Evolutionary conservation across 306 rosid species (phyloP).

Genomic region (Acacia crassicarpa): DNA sequence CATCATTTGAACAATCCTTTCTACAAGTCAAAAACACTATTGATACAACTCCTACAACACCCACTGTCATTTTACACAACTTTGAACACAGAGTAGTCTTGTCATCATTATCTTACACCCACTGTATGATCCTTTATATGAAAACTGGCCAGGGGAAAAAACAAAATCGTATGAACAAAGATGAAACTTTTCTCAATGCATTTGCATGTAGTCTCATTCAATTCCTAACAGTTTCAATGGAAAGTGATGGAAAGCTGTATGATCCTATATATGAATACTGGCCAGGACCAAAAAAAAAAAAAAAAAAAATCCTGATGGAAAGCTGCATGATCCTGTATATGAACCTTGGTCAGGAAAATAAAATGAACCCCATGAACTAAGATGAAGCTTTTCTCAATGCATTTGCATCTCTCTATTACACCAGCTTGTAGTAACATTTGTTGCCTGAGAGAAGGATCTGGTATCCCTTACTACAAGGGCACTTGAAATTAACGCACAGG

Average conservation of each 20-base stretch:
- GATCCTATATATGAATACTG: background rate
- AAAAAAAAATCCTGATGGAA: background rate
- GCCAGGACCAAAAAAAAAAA: background rate
- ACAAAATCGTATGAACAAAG: background rate
- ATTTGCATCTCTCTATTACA: constrained; percentile 29
- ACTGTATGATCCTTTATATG: background rate
- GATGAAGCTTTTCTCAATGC: background rate
- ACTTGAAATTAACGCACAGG: constrained; percentile 45
- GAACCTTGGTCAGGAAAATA: background rate
- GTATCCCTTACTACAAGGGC: constrained; percentile 53
- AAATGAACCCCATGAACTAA: background rate
- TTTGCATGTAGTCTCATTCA: constrained; percentile 35
- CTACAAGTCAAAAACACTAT: background rate
- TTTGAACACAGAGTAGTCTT: background rate
- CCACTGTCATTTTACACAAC: background rate
- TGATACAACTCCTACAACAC: background rate
- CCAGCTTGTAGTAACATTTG: constrained; percentile 56
- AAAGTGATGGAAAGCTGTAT: background rate
- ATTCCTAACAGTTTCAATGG: background rate
- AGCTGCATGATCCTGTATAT: background rate
- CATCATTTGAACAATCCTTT: background rate
- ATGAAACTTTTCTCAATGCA: background rate
- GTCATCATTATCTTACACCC: too few relatives aligned
- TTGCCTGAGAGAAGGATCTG: constrained; percentile 50
- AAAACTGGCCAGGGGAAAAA: background rate